A percentile compares a stretch with the other conserved stretches of the same genome.
These are phyloP conservation scores for Crithidia sp. DNA, from an alignment of 208 protist species.

Conservation along the genomic window DNA sequence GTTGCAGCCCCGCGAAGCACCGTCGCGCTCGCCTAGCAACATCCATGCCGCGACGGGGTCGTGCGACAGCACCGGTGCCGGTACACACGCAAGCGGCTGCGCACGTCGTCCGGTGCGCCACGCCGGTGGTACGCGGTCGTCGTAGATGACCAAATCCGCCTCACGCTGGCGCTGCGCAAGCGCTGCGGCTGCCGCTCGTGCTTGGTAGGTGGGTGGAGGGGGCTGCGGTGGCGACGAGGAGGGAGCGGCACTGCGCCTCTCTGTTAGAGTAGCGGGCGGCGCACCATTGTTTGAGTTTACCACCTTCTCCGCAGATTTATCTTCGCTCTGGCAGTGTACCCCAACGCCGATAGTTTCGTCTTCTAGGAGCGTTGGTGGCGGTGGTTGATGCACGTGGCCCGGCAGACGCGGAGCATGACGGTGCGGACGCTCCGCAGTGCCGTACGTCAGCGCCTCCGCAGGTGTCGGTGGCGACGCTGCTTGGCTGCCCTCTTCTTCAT, in stretches of 20 bases:
- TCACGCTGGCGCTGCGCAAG: conserved; percentile 24
- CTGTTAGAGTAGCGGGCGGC: not conserved
- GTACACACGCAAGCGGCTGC: not conserved
- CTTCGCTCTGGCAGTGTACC: too few species aligned
- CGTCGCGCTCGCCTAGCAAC: not conserved
- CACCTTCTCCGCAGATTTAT: too few species aligned
- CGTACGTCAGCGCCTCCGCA: not conserved
- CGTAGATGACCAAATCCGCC: conserved; percentile 27
- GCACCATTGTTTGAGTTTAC: not conserved
- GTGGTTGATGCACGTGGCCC: not conserved
- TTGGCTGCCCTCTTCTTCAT: not conserved
- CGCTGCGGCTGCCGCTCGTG: conserved; percentile 3
- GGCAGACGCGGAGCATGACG: not conserved
- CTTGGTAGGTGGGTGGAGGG: conserved; percentile 3
- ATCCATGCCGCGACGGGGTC: conserved; percentile 5
- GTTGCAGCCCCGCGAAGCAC: too few species aligned
- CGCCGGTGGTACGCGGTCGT: conserved; percentile 33
- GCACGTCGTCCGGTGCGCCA: conserved; percentile 8
- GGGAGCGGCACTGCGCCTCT: not conserved
- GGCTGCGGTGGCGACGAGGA: not conserved
- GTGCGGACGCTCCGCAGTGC: not conserved
- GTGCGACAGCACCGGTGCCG: not conserved
- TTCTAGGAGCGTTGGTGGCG: conserved; percentile 8
- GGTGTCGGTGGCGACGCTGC: not conserved
- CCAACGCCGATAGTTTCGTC: not conserved